Conservation (phyloP, 805 yeast genomes). For the Komagataella pseudopastoris region DNA sequence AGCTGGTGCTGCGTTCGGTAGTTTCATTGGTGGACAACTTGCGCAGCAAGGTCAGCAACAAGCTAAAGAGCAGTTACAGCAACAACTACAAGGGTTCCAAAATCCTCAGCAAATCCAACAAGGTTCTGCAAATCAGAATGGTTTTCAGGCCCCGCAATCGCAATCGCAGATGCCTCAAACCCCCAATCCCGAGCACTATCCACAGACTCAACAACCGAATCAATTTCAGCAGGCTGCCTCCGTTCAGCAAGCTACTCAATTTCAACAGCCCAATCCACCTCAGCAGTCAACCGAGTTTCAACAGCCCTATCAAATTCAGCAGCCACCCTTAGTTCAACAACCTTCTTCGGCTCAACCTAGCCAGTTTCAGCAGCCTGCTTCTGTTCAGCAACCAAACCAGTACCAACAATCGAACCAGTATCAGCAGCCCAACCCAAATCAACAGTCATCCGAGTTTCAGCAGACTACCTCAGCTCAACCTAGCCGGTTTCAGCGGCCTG, state of each 20-base stretch:
- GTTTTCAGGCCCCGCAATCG: background rate
- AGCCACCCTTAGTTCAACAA: conserved; percentile 1
- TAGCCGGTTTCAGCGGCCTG: conserved; percentile 3
- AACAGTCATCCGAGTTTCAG: background rate
- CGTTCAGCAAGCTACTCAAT: background rate
- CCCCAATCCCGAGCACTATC: conserved; percentile 8
- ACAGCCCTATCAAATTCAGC: conserved; percentile 5
- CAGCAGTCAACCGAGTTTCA: conserved; percentile 7
- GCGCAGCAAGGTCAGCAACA: background rate
- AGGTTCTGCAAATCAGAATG: background rate
- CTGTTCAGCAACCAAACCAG: conserved; percentile 1
- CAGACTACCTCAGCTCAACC: background rate
- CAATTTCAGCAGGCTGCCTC: background rate
- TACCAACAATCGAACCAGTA: background rate
- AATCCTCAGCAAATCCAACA: background rate
- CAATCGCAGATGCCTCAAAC: conserved; percentile 2
- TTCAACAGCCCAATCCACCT: conserved; percentile 1
- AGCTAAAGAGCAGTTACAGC: background rate
- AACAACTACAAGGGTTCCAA: conserved; percentile 1
- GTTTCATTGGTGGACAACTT: background rate
- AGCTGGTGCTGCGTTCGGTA: background rate
- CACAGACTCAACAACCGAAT: conserved; percentile 7
- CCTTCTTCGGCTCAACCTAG: conserved; percentile 1
- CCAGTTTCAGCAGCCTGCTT: conserved; percentile 4
- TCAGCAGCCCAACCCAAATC: conserved; percentile 1